Percentiles rank a stretch among this genome's conserved stretches.
phyloP scores from a whole-genome alignment of 306 rosid species.

The Quercus rubra region DNA sequence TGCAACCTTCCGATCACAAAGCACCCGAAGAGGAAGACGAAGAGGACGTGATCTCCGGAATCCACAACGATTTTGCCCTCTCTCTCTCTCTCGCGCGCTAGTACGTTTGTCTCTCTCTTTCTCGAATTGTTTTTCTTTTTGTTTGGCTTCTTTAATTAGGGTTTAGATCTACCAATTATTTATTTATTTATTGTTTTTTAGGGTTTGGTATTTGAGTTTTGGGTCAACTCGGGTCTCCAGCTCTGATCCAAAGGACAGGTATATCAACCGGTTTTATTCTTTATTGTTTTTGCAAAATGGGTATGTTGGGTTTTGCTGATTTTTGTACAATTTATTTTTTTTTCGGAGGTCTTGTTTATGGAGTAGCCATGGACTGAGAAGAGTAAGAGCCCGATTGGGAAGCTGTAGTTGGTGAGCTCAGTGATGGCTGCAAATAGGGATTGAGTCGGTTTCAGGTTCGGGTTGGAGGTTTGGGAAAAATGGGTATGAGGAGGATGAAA shows the following conservation, averaged over 20 bases:
- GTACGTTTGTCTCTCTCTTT: too few relatives aligned
- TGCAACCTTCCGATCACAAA: too few relatives aligned
- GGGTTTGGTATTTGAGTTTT: slow-evolving; percentile 35
- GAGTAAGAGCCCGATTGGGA: slow-evolving; percentile 88
- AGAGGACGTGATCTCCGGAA: too few relatives aligned
- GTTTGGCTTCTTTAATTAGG: too few relatives aligned
- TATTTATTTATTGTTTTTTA: too few relatives aligned
- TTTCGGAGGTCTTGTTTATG: slow-evolving; percentile 49
- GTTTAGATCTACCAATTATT: too few relatives aligned
- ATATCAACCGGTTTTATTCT: neutral
- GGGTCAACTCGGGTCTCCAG: slow-evolving; percentile 81
- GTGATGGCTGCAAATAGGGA: slow-evolving; percentile 51
- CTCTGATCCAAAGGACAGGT: slow-evolving; percentile 95
- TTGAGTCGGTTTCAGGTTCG: slow-evolving; percentile 22
- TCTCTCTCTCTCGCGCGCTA: too few relatives aligned
- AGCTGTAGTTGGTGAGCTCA: slow-evolving; percentile 65
- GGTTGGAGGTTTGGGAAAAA: slow-evolving; percentile 47
- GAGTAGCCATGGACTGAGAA: slow-evolving; percentile 45
- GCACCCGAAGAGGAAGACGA: too few relatives aligned
- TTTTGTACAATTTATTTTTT: neutral
- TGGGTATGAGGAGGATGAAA: slow-evolving; percentile 19
- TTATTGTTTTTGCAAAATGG: neutral
- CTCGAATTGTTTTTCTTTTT: too few relatives aligned
- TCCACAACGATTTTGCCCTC: too few relatives aligned
- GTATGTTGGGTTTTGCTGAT: neutral